Evolutionary conservation across 106 monocot genomes (phyloP).

Genomic region (Dioscorea dumetorum): DNA sequence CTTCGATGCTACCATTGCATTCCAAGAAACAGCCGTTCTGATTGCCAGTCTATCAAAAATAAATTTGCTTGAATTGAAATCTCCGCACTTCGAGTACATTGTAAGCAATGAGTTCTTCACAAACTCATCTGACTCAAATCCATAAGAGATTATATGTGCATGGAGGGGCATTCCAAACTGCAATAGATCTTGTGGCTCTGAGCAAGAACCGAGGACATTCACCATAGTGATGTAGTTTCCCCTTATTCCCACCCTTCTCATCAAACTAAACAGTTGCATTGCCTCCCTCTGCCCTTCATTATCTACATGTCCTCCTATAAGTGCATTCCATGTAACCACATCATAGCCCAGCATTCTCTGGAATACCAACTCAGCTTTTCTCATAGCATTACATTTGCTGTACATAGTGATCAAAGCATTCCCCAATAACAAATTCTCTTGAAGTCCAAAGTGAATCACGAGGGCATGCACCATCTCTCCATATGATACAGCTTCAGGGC

Average conservation of each 20-base stretch:
- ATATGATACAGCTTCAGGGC: conserved; percentile 29
- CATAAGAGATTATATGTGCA: conserved; percentile 41
- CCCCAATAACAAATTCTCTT: conserved; percentile 38
- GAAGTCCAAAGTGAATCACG: conserved; percentile 28
- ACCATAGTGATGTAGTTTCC: conserved; percentile 83
- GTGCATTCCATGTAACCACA: conserved; percentile 64
- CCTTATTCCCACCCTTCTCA: conserved; percentile 37
- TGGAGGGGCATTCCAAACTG: conserved; percentile 52
- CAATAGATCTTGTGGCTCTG: conserved; percentile 20
- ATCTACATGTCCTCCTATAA: conserved; percentile 59
- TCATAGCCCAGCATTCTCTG: conserved; percentile 28
- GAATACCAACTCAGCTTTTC: conserved; percentile 45
- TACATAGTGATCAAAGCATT: conserved; percentile 94
- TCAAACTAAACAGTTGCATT: conserved; percentile 41
- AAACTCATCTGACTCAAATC: conserved; percentile 54
- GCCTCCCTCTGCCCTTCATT: conserved; percentile 43
- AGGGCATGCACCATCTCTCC: conserved; percentile 69
- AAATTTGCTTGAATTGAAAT: conserved; percentile 45
- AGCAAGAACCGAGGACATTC: conserved; percentile 57
- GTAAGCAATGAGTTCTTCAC: conserved; percentile 69
- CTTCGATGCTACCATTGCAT: conserved; percentile 67
- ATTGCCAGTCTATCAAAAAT: conserved; percentile 35
- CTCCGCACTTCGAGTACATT: conserved; percentile 78
- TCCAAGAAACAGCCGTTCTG: conserved; percentile 71
- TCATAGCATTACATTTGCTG: conserved; percentile 46